Evolutionary conservation across 345 rosid species (phyloP).

Genomic region (Lenwebbia sp.): DNA sequence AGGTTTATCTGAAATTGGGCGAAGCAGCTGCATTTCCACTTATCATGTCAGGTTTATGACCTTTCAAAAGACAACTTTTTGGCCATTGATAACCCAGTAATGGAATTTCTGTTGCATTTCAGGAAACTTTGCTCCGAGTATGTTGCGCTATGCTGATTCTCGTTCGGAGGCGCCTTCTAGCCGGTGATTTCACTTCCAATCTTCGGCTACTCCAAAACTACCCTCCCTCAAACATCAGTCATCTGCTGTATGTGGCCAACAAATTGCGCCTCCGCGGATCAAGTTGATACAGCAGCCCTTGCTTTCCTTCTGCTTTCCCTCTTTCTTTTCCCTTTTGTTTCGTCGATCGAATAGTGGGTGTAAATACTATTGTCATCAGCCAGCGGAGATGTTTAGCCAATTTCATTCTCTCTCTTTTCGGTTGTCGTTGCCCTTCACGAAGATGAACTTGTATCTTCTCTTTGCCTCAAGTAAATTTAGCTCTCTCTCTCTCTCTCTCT

Average conservation of each 20-base stretch:
- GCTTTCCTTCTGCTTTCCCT: neutral
- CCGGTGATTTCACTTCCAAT: constrained; percentile 76
- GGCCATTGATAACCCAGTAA: neutral
- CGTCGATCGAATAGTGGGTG: neutral
- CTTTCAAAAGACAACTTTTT: neutral
- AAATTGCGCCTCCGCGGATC: constrained; percentile 35
- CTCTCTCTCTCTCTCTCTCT: neutral
- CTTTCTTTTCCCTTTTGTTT: neutral
- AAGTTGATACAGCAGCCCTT: neutral
- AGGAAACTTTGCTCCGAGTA: constrained; percentile 86
- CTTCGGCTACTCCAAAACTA: constrained; percentile 74
- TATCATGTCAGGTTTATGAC: neutral
- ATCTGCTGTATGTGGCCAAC: constrained; percentile 86
- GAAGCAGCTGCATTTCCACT: neutral
- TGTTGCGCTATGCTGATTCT: constrained; percentile 97
- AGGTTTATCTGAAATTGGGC: neutral
- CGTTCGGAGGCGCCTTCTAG: constrained; percentile 72
- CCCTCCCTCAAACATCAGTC: constrained; percentile 71
- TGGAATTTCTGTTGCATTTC: constrained; percentile 8
- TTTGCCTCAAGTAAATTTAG: neutral
- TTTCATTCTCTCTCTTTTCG: neutral
- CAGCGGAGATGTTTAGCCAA: neutral
- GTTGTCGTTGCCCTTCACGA: neutral
- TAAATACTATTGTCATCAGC: neutral
- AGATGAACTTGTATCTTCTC: neutral